Evolutionary conservation across 768 basidiomycete genomes (phyloP).

Genomic region (Boletus rex-veris): DNA sequence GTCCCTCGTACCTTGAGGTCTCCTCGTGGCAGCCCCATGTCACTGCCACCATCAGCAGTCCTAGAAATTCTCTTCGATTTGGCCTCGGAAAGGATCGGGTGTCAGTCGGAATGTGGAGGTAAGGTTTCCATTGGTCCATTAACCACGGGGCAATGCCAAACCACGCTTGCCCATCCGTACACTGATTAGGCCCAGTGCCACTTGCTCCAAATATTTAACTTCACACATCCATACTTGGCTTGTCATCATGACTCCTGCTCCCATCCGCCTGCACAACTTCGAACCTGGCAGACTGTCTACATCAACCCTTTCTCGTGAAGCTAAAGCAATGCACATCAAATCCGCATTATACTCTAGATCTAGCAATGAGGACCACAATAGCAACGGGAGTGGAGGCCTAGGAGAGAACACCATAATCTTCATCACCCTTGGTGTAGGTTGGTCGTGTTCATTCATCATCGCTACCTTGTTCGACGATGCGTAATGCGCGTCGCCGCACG

Average conservation of each 20-base stretch:
- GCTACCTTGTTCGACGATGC: slow-evolving; percentile 1
- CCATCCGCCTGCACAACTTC: not conserved
- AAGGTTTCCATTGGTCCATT: slow-evolving; percentile 16
- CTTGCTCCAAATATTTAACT: slow-evolving; percentile 17
- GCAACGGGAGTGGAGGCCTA: slow-evolving; percentile 1
- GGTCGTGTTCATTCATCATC: slow-evolving; percentile 10
- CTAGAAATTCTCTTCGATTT: slow-evolving; percentile 9
- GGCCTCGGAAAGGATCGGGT: slow-evolving; percentile 13
- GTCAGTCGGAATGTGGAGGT: slow-evolving; percentile 14
- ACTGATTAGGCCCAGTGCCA: slow-evolving; percentile 13
- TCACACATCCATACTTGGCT: not conserved
- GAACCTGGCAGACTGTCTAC: not conserved
- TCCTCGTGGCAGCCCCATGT: slow-evolving; percentile 19
- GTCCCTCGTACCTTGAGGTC: slow-evolving; percentile 7
- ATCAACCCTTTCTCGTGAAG: not conserved
- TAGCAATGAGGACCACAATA: not conserved
- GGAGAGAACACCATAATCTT: slow-evolving; percentile 19
- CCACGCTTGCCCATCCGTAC: slow-evolving; percentile 4
- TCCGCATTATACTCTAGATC: slow-evolving; percentile 11
- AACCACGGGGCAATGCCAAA: slow-evolving; percentile 15
- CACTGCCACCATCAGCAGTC: slow-evolving; percentile 20
- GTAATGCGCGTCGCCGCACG: not conserved
- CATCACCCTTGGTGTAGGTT: slow-evolving; percentile 25
- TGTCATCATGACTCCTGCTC: slow-evolving; percentile 11
- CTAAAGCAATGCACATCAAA: slow-evolving; percentile 4